Evolutionary conservation across 306 rosid genomes (phyloP), one percentile per base, ranked within the genome.

Genomic region (Prunus mira): DNA sequence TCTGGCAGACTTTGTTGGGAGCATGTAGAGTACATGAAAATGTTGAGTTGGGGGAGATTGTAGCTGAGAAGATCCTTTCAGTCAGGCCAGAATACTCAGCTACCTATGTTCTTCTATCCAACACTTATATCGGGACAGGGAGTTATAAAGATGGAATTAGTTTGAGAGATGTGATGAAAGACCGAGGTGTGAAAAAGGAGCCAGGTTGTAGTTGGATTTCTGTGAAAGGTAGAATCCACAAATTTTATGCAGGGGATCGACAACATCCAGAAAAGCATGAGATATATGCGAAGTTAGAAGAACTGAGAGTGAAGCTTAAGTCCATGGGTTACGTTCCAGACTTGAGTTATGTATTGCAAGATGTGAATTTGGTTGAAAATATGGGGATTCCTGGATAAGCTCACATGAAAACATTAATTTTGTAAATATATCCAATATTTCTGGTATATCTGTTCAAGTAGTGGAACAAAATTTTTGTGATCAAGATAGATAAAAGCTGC

Each of bases 1-100:
- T 92, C 30, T 92, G 92, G 96, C 93, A 90, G 76, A 79, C 92
- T 65, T 81, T 90, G 80, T 83, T 92, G 85, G 97, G 87, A 70
- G 96, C 96, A 34, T 88, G 96, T 58, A 87, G 93, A 82, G 88
- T 86, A 67, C 93, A 90, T 72, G 92, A 90, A 46, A 87, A 90
- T 78, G 52, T 84, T 9, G 82, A 76, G 54, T 70, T 92, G 79
- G 97, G 93, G n/a, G 85, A 87, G 69, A 63, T 62, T 55, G 96
- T 88, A 18, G 93, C 96, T 77, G 83, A 75, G 82, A 87, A 90
- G 77, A 87, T 92, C 70, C 79, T 87, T 28, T 79, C 93, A 6
- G 58, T 79, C 25, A 84, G 19, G 63, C 93, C 93, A 5, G 89
- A 87, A 62, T 69, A 74, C 74, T 77, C 96, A 5, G 87, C 91